Conservation (phyloP, 257 asterid species). For the Eucommia ulmoides region DNA sequence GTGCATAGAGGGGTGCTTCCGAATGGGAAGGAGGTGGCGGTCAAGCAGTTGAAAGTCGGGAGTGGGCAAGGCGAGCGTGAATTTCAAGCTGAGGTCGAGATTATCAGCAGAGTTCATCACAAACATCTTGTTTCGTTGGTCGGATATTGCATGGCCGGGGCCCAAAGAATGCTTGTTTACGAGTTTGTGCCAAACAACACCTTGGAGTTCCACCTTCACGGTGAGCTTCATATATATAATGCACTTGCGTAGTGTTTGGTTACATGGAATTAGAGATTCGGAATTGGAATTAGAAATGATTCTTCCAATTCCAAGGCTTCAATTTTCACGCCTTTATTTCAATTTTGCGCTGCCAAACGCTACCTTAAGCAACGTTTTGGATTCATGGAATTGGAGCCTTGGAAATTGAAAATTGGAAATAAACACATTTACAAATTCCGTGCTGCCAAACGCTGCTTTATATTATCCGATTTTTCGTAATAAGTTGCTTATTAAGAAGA, state of each 20-base stretch:
- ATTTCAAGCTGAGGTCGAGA: constrained; percentile 93
- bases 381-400: no score
- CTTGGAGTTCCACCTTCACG: constrained; percentile 72
- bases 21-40: constrained; percentile 77
- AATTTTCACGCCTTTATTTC: no score
- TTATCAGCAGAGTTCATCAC: constrained; percentile 92
- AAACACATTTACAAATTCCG: no score
- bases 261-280: no score
- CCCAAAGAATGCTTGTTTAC: constrained; percentile 63
- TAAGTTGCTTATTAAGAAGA: not conserved
- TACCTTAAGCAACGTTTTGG: no score
- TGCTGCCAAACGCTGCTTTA: no score
- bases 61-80: constrained; percentile 96
- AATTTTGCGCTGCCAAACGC: no score
- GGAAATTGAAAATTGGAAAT: no score
- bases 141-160: constrained; percentile 81
- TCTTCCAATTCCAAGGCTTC: no score
- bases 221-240: constrained; percentile 31
- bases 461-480: no score
- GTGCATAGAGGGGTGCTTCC: constrained; percentile 86
- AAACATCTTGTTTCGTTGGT: constrained; percentile 89
- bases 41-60: constrained; percentile 81
- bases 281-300: no score
- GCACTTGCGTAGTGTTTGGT: no score
- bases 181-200: constrained; percentile 81